Base-by-base conservation (phyloP, 495 filamentous ascomycete species). In the Cercophora samala region DNA sequence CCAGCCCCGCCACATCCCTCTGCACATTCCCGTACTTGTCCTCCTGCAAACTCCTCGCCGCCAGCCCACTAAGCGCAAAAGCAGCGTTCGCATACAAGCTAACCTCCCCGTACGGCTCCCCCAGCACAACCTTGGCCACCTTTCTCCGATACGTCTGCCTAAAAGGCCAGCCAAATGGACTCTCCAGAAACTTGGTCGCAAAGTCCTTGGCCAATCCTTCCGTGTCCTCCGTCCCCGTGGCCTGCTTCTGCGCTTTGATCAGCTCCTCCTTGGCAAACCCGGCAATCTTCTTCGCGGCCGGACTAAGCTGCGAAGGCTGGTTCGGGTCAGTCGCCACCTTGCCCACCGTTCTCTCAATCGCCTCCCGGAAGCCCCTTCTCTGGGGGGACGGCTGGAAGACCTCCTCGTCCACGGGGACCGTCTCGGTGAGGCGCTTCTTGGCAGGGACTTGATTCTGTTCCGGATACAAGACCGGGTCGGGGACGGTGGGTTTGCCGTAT, bases 1-100 rank as follows among this genome's bases (percentile, higher is more conserved):
- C 85, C 32, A 96, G 85, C 8, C 75, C 72, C 5, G 91, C 85
- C 2, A 97, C 86, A 71, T 94, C 88, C 37, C 86, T 83, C 62
- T 94, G 88, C 53, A 97, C 95, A 70, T 90, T 89, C 25, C 95
- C 95, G 70, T 87, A 96, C n/a, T 81, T 81, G 75, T 99, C 95
- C 78, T 99, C 95, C 11, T 79, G 79, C 32, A 97, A 78, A 75
- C 88, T 92, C 53, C 83, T 82, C n/a, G 89, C 82, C 18, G 89
- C 84, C 6, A 99, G 83, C 51, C 79, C 80, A 11, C 86, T 84
- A 52, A 98, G 78, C 1, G 89, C 86, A 65, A 88, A 85, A 42
- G 88, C 84, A 8, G 92, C 90, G 72, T 93, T 87, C 61, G 90
- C 73, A 67, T 93, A 88, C 21, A 86, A 74, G 63, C 82, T 84